Evolutionary conservation across 768 basidiomycete species (phyloP).

Genomic region (Leucogyrophana mollusca): DNA sequence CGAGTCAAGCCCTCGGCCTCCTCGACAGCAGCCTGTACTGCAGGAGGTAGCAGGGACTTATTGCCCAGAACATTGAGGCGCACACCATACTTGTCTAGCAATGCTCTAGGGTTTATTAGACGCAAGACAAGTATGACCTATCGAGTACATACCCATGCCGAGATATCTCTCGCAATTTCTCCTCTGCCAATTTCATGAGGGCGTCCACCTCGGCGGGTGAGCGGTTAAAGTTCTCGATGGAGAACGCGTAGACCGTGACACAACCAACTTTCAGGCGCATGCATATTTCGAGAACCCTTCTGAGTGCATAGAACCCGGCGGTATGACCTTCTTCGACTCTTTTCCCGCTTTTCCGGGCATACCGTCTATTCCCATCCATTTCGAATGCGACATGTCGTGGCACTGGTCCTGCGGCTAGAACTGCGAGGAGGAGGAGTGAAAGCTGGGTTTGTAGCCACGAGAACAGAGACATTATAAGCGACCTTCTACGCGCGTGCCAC

Average conservation of each 20-base stretch:
- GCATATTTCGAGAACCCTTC: slow-evolving; percentile 85
- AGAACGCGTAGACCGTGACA: slow-evolving; percentile 96
- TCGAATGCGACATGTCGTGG: slow-evolving; percentile 92
- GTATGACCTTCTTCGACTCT: slow-evolving; percentile 76
- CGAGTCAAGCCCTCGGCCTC: slow-evolving; percentile 79
- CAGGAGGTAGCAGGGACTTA: slow-evolving; percentile 70
- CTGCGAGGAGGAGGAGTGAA: slow-evolving; percentile 49
- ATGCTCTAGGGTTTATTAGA: slow-evolving; percentile 49
- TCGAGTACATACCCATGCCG: slow-evolving; percentile 64
- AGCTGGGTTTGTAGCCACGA: slow-evolving; percentile 21
- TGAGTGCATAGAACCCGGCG: slow-evolving; percentile 79
- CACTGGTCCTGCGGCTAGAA: slow-evolving; percentile 81
- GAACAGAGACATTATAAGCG: slow-evolving; percentile 9
- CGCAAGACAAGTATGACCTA: background rate
- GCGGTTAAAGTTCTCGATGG: slow-evolving; percentile 96
- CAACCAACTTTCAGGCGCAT: slow-evolving; percentile 75
- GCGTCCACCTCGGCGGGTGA: slow-evolving; percentile 81
- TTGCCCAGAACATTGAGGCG: slow-evolving; percentile 82
- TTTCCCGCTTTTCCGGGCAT: slow-evolving; percentile 69
- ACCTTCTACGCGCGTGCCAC: too few relatives aligned
- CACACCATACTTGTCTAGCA: slow-evolving; percentile 81
- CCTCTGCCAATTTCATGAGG: slow-evolving; percentile 83
- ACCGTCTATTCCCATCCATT: slow-evolving; percentile 96
- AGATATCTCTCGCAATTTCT: slow-evolving; percentile 75
- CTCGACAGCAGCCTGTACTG: slow-evolving; percentile 64